Percentiles rank a stretch among this genome's conserved stretches.
phyloP scores from a whole-genome alignment of 352 stramenopile genomes.

The Globisporangium canariense region DNA sequence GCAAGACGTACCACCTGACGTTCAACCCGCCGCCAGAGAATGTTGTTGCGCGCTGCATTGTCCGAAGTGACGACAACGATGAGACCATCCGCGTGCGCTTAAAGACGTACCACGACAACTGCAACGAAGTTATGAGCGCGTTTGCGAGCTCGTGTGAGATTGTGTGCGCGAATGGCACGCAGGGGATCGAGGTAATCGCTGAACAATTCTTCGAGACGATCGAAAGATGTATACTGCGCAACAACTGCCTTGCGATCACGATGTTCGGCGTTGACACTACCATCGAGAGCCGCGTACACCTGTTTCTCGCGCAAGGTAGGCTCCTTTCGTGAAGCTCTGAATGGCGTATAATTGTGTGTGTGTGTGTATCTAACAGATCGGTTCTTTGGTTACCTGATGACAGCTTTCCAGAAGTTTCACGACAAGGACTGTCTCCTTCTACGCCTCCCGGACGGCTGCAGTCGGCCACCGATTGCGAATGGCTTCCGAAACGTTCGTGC shows the following conservation, averaged over 20 bases:
- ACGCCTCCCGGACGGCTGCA: constrained; percentile 42
- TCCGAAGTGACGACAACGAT: constrained; percentile 85
- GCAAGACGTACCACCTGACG: constrained; percentile 90
- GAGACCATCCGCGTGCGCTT: constrained; percentile 88
- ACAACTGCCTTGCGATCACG: constrained; percentile 53
- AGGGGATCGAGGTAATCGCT: constrained; percentile 48
- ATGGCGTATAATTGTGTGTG: not conserved
- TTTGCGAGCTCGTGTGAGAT: constrained; percentile 46
- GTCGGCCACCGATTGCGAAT: constrained; percentile 34
- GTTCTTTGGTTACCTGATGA: not conserved
- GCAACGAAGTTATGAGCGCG: constrained; percentile 35
- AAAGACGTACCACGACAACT: constrained; percentile 80
- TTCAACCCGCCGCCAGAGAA: constrained; percentile 77
- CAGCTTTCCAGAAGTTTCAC: constrained; percentile 55
- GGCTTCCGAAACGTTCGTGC: constrained; percentile 42
- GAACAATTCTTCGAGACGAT: constrained; percentile 49
- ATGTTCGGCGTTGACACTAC: constrained; percentile 46
- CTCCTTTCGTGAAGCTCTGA: not conserved
- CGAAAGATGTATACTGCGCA: constrained; percentile 50
- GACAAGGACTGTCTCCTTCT: constrained; percentile 61
- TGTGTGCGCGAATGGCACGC: constrained; percentile 42
- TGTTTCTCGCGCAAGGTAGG: constrained; percentile 60
- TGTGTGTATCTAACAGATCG: not conserved
- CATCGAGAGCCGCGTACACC: constrained; percentile 35
- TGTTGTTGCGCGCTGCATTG: constrained; percentile 58